These are phyloP conservation scores for Psidium guajava DNA, from an alignment of 345 rosid genomes.

Conservation along the genomic window DNA sequence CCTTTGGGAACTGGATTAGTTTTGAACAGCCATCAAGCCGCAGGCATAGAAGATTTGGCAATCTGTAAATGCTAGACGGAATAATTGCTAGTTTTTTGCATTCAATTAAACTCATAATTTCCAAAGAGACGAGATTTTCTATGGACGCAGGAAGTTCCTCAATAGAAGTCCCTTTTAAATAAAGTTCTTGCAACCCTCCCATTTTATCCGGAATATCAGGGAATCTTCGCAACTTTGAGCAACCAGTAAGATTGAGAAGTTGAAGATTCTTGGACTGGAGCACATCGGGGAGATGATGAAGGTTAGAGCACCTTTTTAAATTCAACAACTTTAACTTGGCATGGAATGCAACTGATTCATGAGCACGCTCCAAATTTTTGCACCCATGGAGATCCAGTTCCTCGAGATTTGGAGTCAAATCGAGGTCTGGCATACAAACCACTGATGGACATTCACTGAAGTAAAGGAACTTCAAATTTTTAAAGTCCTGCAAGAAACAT, in stretches of 20 bases:
- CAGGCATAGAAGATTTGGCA: accelerated
- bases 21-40: not conserved
- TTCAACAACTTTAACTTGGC: not conserved
- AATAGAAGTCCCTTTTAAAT: not conserved
- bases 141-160: not conserved
- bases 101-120: accelerated
- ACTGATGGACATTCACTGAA: accelerated
- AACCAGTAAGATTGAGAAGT: not conserved
- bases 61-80: not conserved
- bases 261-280: not conserved
- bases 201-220: not conserved
- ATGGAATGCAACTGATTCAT: not conserved
- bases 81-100: not conserved
- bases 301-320: not conserved
- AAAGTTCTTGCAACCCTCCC: accelerated
- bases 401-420: not conserved
- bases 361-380: not conserved
- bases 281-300: not conserved
- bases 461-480: not conserved
- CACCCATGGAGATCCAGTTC: not conserved
- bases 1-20: not conserved
- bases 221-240: not conserved
- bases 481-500: not conserved
- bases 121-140: not conserved
- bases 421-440: not conserved